Conservation (phyloP, 108 stramenopile species). For the Nitzschia sp. region DNA sequence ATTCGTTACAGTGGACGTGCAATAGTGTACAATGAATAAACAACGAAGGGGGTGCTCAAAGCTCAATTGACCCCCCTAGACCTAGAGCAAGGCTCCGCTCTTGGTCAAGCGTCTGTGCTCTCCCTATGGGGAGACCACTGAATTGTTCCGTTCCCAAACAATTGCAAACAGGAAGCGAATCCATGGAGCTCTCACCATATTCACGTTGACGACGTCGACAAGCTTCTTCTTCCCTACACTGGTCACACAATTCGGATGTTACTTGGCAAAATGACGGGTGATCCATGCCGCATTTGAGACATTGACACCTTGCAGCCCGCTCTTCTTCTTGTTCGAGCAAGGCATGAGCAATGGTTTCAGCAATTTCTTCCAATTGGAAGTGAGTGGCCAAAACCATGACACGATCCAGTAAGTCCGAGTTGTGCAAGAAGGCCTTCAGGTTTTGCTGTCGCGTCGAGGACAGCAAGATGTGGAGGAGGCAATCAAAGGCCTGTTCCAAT, state of each 20-base stretch:
- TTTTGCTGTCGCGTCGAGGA: slow-evolving; percentile 2
- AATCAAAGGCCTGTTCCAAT: slow-evolving; percentile 3
- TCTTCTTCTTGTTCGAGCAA: slow-evolving; percentile 12
- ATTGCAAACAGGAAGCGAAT: too few relatives aligned
- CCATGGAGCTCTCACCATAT: too few relatives aligned
- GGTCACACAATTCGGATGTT: neutral
- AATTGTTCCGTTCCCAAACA: too few relatives aligned
- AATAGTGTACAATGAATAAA: too few relatives aligned
- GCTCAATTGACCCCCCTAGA: too few relatives aligned
- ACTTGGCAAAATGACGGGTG: neutral
- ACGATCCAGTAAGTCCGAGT: slow-evolving; percentile 6
- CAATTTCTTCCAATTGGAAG: slow-evolving; percentile 7
- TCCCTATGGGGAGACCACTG: too few relatives aligned
- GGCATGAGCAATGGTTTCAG: neutral
- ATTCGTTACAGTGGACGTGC: too few relatives aligned
- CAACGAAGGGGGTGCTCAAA: too few relatives aligned
- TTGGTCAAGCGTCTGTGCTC: too few relatives aligned
- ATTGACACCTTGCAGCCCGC: slow-evolving; percentile 1
- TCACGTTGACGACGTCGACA: too few relatives aligned
- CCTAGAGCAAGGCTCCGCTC: too few relatives aligned
- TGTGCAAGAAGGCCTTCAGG: neutral
- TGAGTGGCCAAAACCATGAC: slow-evolving; percentile 8
- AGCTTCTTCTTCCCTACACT: neutral
- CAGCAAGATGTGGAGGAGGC: neutral
- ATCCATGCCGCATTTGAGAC: slow-evolving; percentile 5